These are phyloP conservation scores for Saccharomycopsis synnaedendra DNA, from an alignment of 805 yeast genomes.

Conservation along the genomic window DNA sequence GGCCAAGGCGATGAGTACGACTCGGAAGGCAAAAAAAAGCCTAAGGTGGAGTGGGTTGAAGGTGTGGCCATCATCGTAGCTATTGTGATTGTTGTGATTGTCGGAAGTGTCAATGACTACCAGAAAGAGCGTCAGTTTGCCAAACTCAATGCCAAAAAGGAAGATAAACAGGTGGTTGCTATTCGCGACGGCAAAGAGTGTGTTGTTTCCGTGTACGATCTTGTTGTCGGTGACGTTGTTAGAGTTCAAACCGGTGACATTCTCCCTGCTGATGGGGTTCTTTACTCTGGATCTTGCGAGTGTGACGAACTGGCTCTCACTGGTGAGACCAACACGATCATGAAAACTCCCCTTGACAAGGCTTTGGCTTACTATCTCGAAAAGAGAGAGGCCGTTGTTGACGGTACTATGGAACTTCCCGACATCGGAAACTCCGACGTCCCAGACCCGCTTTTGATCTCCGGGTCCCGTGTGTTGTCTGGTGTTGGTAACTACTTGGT, in stretches of 20 bases:
- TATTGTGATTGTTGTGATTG: slow-evolving; percentile 77
- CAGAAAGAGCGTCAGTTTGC: slow-evolving; percentile 93
- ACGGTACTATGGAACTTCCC: no score
- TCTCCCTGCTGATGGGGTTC: slow-evolving; percentile 76
- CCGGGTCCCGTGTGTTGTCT: slow-evolving; percentile 79
- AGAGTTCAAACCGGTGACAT: slow-evolving; percentile 88
- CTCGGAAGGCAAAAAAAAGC: slow-evolving; percentile 62
- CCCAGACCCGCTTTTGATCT: slow-evolving; percentile 75
- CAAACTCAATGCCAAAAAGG: slow-evolving; percentile 77
- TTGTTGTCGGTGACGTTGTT: slow-evolving; percentile 80
- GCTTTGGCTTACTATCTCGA: neutral
- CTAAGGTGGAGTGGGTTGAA: slow-evolving; percentile 96
- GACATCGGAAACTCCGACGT: slow-evolving; percentile 23
- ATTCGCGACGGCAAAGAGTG: slow-evolving; percentile 60
- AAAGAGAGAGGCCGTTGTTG: slow-evolving; percentile 21
- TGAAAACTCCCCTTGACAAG: slow-evolving; percentile 45
- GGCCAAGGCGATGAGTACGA: slow-evolving; percentile 74
- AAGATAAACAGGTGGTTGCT: slow-evolving; percentile 68
- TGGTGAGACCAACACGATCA: slow-evolving; percentile 84
- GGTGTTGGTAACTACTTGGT: slow-evolving; percentile 83
- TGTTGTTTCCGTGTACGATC: slow-evolving; percentile 58
- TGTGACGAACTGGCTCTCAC: slow-evolving; percentile 90
- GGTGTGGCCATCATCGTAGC: slow-evolving; percentile 97
- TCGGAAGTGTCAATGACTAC: slow-evolving; percentile 93
- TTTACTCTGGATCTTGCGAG: slow-evolving; percentile 65